phyloP scores from a whole-genome alignment of 768 basidiomycete genomes.

The Chalciporus chontae region DNA sequence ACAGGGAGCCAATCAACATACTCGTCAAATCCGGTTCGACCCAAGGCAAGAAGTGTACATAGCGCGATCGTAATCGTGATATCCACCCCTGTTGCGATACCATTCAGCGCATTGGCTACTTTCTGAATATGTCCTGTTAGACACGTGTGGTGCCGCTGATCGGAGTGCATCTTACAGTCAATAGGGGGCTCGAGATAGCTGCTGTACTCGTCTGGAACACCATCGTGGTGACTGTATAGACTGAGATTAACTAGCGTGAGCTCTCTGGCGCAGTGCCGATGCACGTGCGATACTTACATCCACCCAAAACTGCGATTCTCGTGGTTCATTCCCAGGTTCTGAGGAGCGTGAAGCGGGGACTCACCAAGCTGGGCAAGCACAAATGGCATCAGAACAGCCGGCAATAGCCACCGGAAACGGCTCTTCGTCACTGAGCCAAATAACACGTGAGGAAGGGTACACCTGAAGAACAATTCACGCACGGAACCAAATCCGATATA shows the following conservation, averaged over 20 bases:
- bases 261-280: background rate
- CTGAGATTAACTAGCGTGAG: conserved; percentile 10
- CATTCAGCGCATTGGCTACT: conserved; percentile 10
- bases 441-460: background rate
- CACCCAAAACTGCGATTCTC: conserved; percentile 9
- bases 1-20: conserved; percentile 2
- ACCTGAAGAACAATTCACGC: conserved; percentile 6
- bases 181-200: conserved; percentile 16
- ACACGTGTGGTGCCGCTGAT: background rate
- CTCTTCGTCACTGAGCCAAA: conserved; percentile 9
- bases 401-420: conserved; percentile 18
- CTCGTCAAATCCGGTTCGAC: conserved; percentile 23
- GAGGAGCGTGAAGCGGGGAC: background rate
- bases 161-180: conserved; percentile 11
- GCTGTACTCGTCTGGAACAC: conserved; percentile 12
- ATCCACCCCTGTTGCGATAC: conserved; percentile 15
- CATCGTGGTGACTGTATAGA: conserved; percentile 15
- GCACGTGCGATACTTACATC: conserved; percentile 8
- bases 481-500: conserved; percentile 24
- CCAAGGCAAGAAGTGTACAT: conserved; percentile 20
- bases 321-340: background rate
- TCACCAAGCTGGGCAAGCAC: conserved; percentile 18
- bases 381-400: conserved; percentile 14
- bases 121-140: conserved; percentile 13
- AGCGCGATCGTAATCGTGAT: conserved; percentile 19